Evolutionary conservation across 1,284 basidiomycete species (phyloP).

Genomic region (Wolfiporia cocos): DNA sequence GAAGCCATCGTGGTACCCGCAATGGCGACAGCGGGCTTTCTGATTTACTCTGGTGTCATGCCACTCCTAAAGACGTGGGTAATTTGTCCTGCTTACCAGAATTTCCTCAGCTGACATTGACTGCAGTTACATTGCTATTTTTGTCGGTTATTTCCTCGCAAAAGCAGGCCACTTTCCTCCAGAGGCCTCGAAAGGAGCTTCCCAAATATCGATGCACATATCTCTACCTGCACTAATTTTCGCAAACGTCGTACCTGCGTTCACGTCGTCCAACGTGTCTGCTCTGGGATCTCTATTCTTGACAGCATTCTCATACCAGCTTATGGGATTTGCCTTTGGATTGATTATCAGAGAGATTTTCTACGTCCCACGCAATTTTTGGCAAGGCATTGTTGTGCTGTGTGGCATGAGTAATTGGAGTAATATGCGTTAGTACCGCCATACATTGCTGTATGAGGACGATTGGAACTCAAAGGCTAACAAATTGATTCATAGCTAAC

Average conservation of each 20-base stretch:
- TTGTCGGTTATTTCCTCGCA: constrained; percentile 30
- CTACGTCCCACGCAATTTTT: constrained; percentile 36
- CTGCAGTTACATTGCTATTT: constrained; percentile 27
- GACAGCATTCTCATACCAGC: constrained; percentile 28
- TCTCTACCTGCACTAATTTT: constrained; percentile 34
- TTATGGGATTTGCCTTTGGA: constrained; percentile 28
- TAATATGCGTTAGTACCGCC: constrained; percentile 26
- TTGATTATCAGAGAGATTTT: constrained; percentile 31
- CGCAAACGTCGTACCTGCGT: constrained; percentile 34
- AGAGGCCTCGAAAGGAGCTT: constrained; percentile 30
- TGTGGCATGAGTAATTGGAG: constrained; percentile 47
- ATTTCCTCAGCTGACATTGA: background rate
- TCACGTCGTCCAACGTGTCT: constrained; percentile 31
- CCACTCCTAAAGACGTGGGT: background rate
- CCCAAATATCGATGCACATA: constrained; percentile 34
- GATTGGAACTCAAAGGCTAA: too few species aligned
- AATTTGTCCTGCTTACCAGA: background rate
- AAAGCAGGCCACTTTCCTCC: constrained; percentile 28
- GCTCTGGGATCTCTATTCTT: constrained; percentile 34
- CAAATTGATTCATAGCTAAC: constrained; percentile 35
- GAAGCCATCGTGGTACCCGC: too few species aligned
- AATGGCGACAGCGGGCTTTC: background rate
- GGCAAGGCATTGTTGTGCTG: constrained; percentile 33
- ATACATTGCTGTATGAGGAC: background rate
- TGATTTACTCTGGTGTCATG: background rate